phyloP scores from a whole-genome alignment of 2,329 filamentous ascomycete genomes.

The Monosporascus sp. region DNA sequence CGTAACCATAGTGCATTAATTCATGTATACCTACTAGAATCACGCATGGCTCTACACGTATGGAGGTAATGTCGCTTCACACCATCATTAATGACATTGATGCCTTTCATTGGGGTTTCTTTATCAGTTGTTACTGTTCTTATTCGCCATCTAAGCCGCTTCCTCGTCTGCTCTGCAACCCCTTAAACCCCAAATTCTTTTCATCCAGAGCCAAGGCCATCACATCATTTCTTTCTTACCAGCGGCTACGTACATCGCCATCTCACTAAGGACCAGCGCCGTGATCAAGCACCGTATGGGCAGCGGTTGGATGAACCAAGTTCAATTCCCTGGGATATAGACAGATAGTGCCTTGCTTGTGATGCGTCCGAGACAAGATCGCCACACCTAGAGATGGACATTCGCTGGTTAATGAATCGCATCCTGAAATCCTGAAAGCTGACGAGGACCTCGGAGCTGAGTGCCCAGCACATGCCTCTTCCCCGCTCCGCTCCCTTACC shows the following conservation, averaged over 20 bases:
- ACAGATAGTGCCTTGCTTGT: not conserved
- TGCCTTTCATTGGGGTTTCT: too few species aligned
- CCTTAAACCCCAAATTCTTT: not conserved
- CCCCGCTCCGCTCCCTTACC: not conserved
- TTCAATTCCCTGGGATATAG: too few species aligned
- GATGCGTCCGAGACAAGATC: not conserved
- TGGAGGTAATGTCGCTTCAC: not conserved
- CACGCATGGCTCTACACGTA: too few species aligned
- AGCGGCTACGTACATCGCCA: not conserved
- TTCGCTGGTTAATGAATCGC: not conserved
- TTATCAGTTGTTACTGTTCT: not conserved
- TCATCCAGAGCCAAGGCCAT: not conserved
- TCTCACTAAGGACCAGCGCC: not conserved
- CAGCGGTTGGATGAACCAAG: not conserved
- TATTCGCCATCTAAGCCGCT: not conserved
- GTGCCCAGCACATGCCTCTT: not conserved
- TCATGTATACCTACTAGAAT: not conserved
- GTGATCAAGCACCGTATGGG: not conserved
- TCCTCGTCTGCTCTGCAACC: not conserved
- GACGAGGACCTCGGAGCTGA: not conserved
- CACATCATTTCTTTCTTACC: not conserved
- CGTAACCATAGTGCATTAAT: not conserved
- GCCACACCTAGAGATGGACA: not conserved
- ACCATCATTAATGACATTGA: not conserved
- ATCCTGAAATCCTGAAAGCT: not conserved